Conservation (phyloP, 2,329 filamentous ascomycete genomes). For the Colletotrichum lupini region DNA sequence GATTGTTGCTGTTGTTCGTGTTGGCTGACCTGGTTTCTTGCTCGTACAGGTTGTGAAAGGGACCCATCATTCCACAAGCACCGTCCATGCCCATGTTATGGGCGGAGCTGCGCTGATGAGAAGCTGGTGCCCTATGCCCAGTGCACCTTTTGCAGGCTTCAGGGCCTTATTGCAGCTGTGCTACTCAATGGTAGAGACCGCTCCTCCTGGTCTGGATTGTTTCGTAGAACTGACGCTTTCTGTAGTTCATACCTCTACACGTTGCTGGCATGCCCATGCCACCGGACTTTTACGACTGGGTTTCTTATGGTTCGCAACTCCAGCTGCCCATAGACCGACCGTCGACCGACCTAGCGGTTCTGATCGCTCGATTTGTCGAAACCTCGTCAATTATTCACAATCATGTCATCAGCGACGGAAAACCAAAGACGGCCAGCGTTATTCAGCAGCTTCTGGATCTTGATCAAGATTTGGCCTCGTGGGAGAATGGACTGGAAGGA, state of each 20-base stretch:
- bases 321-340: constrained; percentile 51
- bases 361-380: constrained; percentile 53
- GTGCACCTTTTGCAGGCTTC: constrained; percentile 55
- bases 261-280: constrained; percentile 53
- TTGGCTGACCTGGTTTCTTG: constrained; percentile 35
- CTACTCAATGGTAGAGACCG: constrained; percentile 62
- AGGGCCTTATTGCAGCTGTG: constrained; percentile 65
- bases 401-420: constrained; percentile 51
- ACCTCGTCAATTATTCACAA: constrained; percentile 49
- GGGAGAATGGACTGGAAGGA: constrained; percentile 48
- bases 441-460: constrained; percentile 53
- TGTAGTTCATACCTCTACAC: constrained; percentile 58
- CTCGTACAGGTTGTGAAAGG: constrained; percentile 57
- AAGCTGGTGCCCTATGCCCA: constrained; percentile 52
- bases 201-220: neutral
- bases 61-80: constrained; percentile 56
- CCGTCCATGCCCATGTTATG: constrained; percentile 68
- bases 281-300: constrained; percentile 54
- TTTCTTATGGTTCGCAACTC: constrained; percentile 50
- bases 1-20: neutral
- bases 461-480: constrained; percentile 51
- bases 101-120: constrained; percentile 70
- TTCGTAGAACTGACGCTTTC: constrained; percentile 25
- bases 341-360: constrained; percentile 52
- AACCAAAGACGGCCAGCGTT: constrained; percentile 45